A percentile compares a stretch with the other conserved stretches of the same genome.
Evolutionary conservation across 1,284 basidiomycete species (phyloP).

Genomic region (Cutaneotrichosporon cavernicola): DNA sequence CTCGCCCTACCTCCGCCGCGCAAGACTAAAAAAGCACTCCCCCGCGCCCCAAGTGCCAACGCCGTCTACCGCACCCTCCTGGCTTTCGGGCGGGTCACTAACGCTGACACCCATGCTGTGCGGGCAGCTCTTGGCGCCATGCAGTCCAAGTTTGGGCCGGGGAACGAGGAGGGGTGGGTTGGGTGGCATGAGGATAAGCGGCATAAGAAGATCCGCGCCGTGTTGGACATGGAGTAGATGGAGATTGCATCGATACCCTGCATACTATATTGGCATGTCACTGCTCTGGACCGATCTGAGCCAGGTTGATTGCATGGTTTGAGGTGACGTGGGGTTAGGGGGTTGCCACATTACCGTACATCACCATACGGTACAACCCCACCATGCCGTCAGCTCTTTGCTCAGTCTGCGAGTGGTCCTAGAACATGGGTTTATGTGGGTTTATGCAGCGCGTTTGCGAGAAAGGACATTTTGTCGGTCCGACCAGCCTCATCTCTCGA

Average conservation of each 20-base stretch:
- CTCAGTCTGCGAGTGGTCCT: too few species aligned
- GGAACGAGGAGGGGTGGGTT: slow-evolving; percentile 35
- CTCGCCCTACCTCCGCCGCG: slow-evolving; percentile 24
- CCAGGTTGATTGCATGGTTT: too few species aligned
- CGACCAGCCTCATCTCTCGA: too few species aligned
- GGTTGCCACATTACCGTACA: too few species aligned
- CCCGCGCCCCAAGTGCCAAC: slow-evolving; percentile 35
- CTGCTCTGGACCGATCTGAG: background rate
- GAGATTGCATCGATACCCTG: slow-evolving; percentile 28
- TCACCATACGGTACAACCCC: too few species aligned
- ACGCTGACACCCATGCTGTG: slow-evolving; percentile 35
- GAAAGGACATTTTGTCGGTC: too few species aligned
- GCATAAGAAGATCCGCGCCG: slow-evolving; percentile 26
- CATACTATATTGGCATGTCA: slow-evolving; percentile 18
- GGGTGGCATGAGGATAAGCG: slow-evolving; percentile 37
- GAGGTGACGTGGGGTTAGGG: too few species aligned
- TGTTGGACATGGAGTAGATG: slow-evolving; percentile 12
- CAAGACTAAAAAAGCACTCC: background rate
- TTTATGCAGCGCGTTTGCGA: too few species aligned
- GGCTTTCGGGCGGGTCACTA: slow-evolving; percentile 41
- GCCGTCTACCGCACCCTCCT: slow-evolving; percentile 40
- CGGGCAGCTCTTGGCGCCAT: slow-evolving; percentile 38
- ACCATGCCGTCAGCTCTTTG: too few species aligned
- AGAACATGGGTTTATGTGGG: too few species aligned
- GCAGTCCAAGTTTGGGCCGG: slow-evolving; percentile 45